Percentiles rank a stretch among this genome's conserved stretches.
These are phyloP conservation scores for Candida krabiensis DNA, from an alignment of 805 yeast genomes.

Conservation along the genomic window DNA sequence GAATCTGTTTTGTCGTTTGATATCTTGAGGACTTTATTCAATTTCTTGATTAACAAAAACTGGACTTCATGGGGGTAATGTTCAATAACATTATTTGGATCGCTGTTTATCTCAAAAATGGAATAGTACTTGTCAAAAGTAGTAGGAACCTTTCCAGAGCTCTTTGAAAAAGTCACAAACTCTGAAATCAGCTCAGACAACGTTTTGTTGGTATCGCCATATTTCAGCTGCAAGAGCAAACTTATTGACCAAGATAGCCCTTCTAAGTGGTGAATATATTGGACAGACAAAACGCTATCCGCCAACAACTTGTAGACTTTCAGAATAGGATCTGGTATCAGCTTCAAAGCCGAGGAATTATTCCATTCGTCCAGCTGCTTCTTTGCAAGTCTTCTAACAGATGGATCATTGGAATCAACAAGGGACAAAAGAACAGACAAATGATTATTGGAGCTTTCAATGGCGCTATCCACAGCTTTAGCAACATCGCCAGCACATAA, in stretches of 20 bases:
- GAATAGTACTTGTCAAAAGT: conserved; percentile 15
- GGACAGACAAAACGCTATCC: conserved; percentile 41
- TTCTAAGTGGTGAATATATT: conserved; percentile 34
- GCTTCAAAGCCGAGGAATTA: conserved; percentile 36
- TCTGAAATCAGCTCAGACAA: conserved; percentile 33
- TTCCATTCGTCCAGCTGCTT: conserved; percentile 70
- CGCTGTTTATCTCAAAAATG: conserved; percentile 13
- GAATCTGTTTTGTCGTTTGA: conserved; percentile 15
- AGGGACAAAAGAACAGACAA: conserved; percentile 68
- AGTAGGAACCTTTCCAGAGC: conserved; percentile 9
- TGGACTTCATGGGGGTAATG: conserved; percentile 22
- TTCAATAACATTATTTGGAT: conserved; percentile 11
- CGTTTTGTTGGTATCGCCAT: conserved; percentile 48
- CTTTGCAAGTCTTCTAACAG: conserved; percentile 54
- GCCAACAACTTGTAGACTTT: conserved; percentile 66
- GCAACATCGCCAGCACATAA: conserved; percentile 56
- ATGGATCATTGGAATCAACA: conserved; percentile 67
- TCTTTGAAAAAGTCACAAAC: conserved; percentile 17
- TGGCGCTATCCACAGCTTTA: conserved; percentile 62
- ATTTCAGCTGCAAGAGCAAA: conserved; percentile 60
- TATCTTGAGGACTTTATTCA: conserved; percentile 23
- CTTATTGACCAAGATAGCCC: conserved; percentile 67
- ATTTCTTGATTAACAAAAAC: conserved; percentile 25
- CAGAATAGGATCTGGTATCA: conserved; percentile 54
- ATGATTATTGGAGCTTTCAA: conserved; percentile 63